Base-by-base conservation (phyloP, 495 filamentous ascomycete genomes). In the Aspergillus avenaceus region DNA sequence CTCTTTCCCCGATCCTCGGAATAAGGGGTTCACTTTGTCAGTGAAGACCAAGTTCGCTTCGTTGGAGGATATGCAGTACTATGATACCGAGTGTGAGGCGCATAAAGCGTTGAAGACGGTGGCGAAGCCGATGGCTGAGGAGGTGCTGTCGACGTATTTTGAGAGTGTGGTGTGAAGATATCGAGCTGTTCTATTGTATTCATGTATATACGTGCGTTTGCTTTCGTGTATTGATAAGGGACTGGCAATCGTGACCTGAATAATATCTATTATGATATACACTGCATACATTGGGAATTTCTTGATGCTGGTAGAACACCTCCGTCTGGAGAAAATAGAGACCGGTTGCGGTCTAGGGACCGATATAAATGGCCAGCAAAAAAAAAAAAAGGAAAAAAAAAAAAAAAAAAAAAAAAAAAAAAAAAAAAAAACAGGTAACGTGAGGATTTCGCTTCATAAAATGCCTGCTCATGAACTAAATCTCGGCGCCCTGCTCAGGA, bases 41-140 rank as follows among this genome's bases (percentile, higher is more conserved):
- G 76, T 78, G 11, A 75, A 79, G 58, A 77, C 73, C 44, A 75
- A 74, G 34, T 89, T 90, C 53, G 73, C 74, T 5, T 80, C 60
- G 31, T 41, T 83, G 45, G 84, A 83, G 8, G 86, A 89, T 64
- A 82, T 88, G 80, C 65, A 81, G 55, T 89, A 80, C 62, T 90
- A 87, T 56, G 85, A 90, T 64, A 59, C 49, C 5, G 73, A 80
- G 50, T 86, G 84, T 60, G 70, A 72, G 49, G 84, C 84, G 13
- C 85, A 89, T 51, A 66, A 67, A 47, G 69, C 61, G 38, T 65
- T 88, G 31, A 88, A 85, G 76, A 73, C 72, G 47, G 65, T 72
- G 11, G 56, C 41, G 2, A 53, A 28, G 1, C 52, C 75, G 6
- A 64, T 67, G 0, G 62, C 67, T 49, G 60, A 66, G 50, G 71